Evolutionary conservation across 129 eudicot genomes (phyloP), one percentile per base, ranked within the genome.

Genomic region (Escallonia rubra): DNA sequence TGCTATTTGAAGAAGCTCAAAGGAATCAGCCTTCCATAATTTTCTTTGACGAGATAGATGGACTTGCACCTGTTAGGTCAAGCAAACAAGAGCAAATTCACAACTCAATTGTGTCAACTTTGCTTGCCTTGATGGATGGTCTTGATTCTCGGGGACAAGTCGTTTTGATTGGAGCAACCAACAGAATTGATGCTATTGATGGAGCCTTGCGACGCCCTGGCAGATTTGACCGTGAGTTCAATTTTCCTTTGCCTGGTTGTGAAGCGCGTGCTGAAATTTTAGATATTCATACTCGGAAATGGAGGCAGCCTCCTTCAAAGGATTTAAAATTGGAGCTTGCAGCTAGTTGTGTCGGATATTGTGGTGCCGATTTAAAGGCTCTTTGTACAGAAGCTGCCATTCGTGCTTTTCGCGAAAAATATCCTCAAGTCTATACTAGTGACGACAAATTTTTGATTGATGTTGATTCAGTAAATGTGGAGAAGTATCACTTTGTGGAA

Each of bases 1-100:
- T 94, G 70, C 84, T 94, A 5, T 94, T 94, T 75, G 99, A 94
- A 81, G 99, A 94, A 81, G 99, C 99, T 44, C 99, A 94, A 71
- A 94, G 76, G 71, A 94, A 94, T 72, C 99, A 94, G 69, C 99
- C 99, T 48, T 94, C 99, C 4, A 94, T 94, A 38, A 94, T 94
- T 59, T 94, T 94, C 77, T 94, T 94, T 63, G 99, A 94, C 63
- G 99, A 94, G 76, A 94, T 94, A 49, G 99, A 94, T 59, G 99
- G 99, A 7, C 96, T 94, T 65, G 97, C 99, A 57, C 99, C 99
- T 15, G 97, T 94, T 41, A 82, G 99, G 81, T 94, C 97, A 47
- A 94, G 97, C 86, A 94, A 94, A 54, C 99, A 94, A 69, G 99
- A 94, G 73, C 99, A 94, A 79, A 94, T 94, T 63, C 99, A 94